These are phyloP conservation scores for Calonectria pteridis DNA, from an alignment of 2,329 filamentous ascomycete species.

Conservation along the genomic window DNA sequence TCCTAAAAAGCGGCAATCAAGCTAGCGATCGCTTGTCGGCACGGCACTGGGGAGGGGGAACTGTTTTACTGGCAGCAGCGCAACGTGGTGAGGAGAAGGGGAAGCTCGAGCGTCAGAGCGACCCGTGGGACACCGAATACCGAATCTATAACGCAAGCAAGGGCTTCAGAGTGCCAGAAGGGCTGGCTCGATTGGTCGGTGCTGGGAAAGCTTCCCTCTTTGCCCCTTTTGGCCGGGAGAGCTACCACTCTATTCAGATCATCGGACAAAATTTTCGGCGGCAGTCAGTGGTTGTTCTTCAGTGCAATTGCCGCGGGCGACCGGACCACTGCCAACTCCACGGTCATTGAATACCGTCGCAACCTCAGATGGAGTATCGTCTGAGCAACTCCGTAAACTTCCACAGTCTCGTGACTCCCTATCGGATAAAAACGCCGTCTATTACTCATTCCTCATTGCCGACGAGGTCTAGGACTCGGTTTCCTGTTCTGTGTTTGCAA, in stretches of 20 bases:
- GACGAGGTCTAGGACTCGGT: too few relatives aligned
- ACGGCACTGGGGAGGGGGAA: slow-evolving; percentile 21
- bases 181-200: slow-evolving; percentile 34
- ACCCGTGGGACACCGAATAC: slow-evolving; percentile 25
- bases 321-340: slow-evolving; percentile 21
- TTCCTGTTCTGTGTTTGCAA: not conserved
- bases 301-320: slow-evolving; percentile 38
- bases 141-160: slow-evolving; percentile 7
- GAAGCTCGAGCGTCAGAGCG: slow-evolving; percentile 24
- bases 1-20: slow-evolving; percentile 24
- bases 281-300: slow-evolving; percentile 1
- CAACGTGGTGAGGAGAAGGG: not conserved
- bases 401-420: slow-evolving; percentile 27
- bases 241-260: slow-evolving; percentile 10
- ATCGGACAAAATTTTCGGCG: slow-evolving; percentile 13
- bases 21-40: slow-evolving; percentile 12
- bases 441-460: slow-evolving; percentile 24
- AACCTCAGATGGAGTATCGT: not conserved
- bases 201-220: slow-evolving; percentile 1
- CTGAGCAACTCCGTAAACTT: slow-evolving; percentile 6
- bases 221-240: slow-evolving; percentile 41
- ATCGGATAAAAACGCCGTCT: slow-evolving; percentile 13
- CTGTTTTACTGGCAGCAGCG: not conserved
- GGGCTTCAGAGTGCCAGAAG: not conserved
- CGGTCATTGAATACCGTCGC: not conserved